Evolutionary conservation across 768 basidiomycete species (phyloP), one percentile per base, ranked within the genome.

Genomic region (Lyophyllum shimeji): DNA sequence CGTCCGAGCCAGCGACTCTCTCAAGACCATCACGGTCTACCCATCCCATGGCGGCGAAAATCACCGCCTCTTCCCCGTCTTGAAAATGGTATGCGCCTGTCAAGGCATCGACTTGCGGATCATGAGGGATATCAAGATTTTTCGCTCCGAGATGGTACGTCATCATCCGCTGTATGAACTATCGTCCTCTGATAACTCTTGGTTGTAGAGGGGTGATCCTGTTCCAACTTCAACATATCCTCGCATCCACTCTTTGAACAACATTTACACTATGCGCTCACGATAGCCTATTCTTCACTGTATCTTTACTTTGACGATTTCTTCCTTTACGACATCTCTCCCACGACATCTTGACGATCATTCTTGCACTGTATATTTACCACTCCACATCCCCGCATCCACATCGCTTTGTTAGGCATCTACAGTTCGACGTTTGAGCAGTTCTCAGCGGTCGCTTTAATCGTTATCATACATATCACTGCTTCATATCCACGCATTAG

Each of bases 81-180:
- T 91, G 57, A 83, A 79, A 70, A 83, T 86, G 61, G 80, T 79
- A 3, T 91, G 89, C 67, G 85, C 84, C 15, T 76, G 76, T 62
- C 75, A 76, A 57, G 87, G 87, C 46, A 74, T 89, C 44, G 78
- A 79, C 25, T 66, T 89, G 60, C 68, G 70, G 51, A 68, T 83
- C 33, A 80, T 80, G 25, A 69, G 67, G 46, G 80, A 86, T 62
- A 71, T 88, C 40, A 69, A 72, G 56, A 67, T 67, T 53, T 85
- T 86, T 68, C 81, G 88, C 48, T 63, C 72, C 43, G 65, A 80
- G 62, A 66, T 75, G 55, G 83, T 86, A 65, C 65, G 83, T 75
- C 21, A 21, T 37, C 33, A 59, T 50, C 59, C 60, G 52, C 52
- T 64, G 6, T 54, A 29, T 15, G 23, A 52, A 24, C 0, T 43